Percentiles rank a stretch among this genome's conserved stretches.
Evolutionary conservation across 495 filamentous ascomycete species (phyloP).

Genomic region (Lasiosphaeris hirsuta): DNA sequence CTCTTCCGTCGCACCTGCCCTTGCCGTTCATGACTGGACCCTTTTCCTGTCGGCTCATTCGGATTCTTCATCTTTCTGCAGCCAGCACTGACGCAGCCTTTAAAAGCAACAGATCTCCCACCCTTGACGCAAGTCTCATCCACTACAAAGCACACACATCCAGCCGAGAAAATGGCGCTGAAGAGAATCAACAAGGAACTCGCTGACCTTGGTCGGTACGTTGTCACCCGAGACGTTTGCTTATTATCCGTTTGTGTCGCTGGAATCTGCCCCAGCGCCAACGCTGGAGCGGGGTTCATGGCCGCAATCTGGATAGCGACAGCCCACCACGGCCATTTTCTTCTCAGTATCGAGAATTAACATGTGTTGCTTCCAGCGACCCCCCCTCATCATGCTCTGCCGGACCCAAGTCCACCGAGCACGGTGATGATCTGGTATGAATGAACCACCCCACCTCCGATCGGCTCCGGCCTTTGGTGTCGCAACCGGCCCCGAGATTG

Average conservation of each 20-base stretch:
- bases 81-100: slow-evolving; percentile 29
- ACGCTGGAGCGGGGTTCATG: no score
- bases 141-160: slow-evolving; percentile 32
- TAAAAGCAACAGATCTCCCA: slow-evolving; percentile 21
- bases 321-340: neutral
- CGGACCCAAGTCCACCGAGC: slow-evolving; percentile 56
- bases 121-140: slow-evolving; percentile 14
- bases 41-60: slow-evolving; percentile 19
- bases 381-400: slow-evolving; percentile 98
- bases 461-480: slow-evolving; percentile 16
- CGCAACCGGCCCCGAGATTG: neutral
- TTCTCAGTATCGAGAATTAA: slow-evolving; percentile 35
- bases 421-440: slow-evolving; percentile 96
- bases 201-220: slow-evolving; percentile 96
- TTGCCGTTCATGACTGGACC: slow-evolving; percentile 1
- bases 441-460: slow-evolving; percentile 17
- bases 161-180: slow-evolving; percentile 74
- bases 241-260: slow-evolving; percentile 1
- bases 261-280: neutral
- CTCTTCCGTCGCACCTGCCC: neutral
- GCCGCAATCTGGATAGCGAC: no score
- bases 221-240: slow-evolving; percentile 24
- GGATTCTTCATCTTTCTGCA: slow-evolving; percentile 29
- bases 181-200: slow-evolving; percentile 99
- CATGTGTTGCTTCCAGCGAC: slow-evolving; percentile 59